A percentile compares a stretch with the other conserved stretches of the same genome.
Conservation (phyloP, 805 yeast genomes). For the Yamadazyma olivae region DNA sequence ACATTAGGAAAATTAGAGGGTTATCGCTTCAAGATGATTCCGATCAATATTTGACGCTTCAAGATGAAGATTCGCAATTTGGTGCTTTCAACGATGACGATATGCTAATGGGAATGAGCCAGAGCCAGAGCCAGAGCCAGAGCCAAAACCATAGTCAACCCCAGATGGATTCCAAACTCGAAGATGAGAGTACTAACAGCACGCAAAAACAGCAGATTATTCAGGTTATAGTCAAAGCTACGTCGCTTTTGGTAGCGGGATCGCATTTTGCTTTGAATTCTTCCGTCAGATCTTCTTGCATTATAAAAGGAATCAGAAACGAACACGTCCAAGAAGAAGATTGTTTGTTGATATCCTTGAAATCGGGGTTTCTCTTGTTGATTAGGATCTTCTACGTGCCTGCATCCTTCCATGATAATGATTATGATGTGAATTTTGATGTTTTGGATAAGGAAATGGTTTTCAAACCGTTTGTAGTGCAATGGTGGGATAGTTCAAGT, state of each 20-base stretch:
- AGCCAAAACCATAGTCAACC: neutral
- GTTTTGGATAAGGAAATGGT: conserved; percentile 16
- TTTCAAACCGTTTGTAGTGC: conserved; percentile 44
- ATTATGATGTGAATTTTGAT: conserved; percentile 12
- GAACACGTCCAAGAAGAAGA: conserved; percentile 27
- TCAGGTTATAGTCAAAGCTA: conserved; percentile 25
- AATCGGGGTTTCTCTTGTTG: conserved; percentile 39
- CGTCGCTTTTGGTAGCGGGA: conserved; percentile 30
- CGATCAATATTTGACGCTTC: conserved; percentile 30
- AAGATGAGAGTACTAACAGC: neutral
- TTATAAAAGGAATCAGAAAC: conserved; percentile 20
- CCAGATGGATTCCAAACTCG: neutral
- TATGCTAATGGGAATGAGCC: neutral
- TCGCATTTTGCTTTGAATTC: conserved; percentile 29
- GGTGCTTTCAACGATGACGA: conserved; percentile 36
- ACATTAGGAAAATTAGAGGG: conserved; percentile 31
- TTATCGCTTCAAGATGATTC: conserved; percentile 35
- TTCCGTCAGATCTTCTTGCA: conserved; percentile 28
- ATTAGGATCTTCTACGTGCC: conserved; percentile 39
- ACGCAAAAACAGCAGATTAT: conserved; percentile 1
- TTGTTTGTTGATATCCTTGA: conserved; percentile 34
- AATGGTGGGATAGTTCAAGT: conserved; percentile 44
- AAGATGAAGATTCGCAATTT: conserved; percentile 36
- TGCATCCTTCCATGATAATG: conserved; percentile 23
- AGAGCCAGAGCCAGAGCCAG: conserved; percentile 1